Conservation (phyloP, 352 stramenopile genomes). For the Globisporangium splendens region DNA sequence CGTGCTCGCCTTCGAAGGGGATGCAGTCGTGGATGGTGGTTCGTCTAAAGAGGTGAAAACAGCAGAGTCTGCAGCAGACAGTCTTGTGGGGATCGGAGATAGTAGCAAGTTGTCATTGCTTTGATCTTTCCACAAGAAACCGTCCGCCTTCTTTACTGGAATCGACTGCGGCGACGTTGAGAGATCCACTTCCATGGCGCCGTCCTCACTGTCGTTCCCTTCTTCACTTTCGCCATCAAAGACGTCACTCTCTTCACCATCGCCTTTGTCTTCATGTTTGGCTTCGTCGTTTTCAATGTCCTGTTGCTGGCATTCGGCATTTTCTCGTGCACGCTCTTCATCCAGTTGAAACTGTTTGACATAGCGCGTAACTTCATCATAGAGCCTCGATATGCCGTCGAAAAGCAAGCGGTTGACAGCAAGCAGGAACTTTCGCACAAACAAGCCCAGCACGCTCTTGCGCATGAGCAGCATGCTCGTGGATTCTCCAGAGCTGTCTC, state of each 20-base stretch:
- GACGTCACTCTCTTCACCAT: conserved; percentile 1
- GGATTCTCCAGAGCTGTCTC: conserved; percentile 26
- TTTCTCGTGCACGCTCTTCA: conserved; percentile 10
- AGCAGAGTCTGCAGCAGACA: neutral
- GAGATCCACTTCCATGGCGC: conserved; percentile 9
- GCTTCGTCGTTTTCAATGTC: no score
- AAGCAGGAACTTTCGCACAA: conserved; percentile 68
- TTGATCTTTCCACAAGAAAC: conserved; percentile 29
- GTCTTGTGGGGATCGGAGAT: conserved; percentile 25
- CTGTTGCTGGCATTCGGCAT: neutral
- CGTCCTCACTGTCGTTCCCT: neutral
- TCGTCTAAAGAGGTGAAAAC: conserved; percentile 2
- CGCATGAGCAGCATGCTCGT: conserved; percentile 45
- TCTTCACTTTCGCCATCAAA: conserved; percentile 4
- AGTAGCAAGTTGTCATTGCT: conserved; percentile 27
- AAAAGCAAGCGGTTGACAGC: conserved; percentile 57
- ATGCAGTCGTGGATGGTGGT: neutral
- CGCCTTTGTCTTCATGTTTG: neutral
- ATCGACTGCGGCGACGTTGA: conserved; percentile 7
- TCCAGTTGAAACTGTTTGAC: conserved; percentile 39
- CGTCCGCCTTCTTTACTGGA: conserved; percentile 1
- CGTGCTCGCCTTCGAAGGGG: neutral
- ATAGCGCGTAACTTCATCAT: conserved; percentile 60
- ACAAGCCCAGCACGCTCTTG: conserved; percentile 59
- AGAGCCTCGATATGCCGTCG: conserved; percentile 64